phyloP scores from a whole-genome alignment of 306 rosid genomes.

The Senna siamea region DNA sequence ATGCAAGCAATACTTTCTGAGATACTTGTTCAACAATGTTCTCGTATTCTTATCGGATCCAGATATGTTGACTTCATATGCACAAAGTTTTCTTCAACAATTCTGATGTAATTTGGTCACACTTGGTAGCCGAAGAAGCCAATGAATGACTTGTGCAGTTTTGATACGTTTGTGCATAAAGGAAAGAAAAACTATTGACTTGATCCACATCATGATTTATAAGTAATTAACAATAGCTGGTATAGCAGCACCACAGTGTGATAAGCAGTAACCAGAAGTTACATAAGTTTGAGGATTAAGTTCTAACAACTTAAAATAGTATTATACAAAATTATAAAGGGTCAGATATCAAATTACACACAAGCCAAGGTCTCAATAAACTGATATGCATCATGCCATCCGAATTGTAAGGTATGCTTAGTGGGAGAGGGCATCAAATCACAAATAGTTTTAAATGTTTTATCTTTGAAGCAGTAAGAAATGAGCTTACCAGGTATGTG shows the following conservation, averaged over 20 bases:
- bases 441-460: conserved; percentile 7
- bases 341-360: conserved; percentile 2
- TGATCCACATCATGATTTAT: too few species aligned
- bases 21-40: not conserved
- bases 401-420: not conserved
- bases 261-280: not conserved
- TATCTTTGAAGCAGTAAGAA: conserved; percentile 13
- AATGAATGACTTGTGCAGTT: not conserved
- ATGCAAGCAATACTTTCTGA: not conserved
- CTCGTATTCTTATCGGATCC: not conserved
- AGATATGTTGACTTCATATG: not conserved
- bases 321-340: not conserved
- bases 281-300: conserved; percentile 7
- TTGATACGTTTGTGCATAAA: too few species aligned
- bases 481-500: conserved; percentile 37
- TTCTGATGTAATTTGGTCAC: not conserved
- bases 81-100: not conserved
- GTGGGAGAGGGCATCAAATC: not conserved
- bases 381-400: conserved; percentile 29
- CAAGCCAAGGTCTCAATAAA: conserved; percentile 39
- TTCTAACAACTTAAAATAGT: not conserved
- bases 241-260: too few species aligned
- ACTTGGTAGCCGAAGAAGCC: not conserved
- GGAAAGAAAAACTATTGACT: not conserved
- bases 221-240: not conserved